Base-by-base conservation (phyloP, 345 rosid species). In the Psidium friedrichsthalianum region DNA sequence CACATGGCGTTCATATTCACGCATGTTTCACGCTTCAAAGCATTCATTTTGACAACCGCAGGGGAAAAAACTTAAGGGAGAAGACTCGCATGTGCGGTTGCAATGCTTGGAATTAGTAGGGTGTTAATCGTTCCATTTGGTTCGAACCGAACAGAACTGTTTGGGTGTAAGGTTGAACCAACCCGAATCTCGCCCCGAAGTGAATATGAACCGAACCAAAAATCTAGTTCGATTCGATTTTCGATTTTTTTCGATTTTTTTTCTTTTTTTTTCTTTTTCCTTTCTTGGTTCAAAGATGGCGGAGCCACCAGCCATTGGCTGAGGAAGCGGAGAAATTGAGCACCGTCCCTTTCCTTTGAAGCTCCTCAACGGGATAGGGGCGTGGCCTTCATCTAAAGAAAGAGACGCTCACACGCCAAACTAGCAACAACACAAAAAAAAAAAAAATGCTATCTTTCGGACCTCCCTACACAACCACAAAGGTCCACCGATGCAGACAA, bases 341-440 rank as follows among this genome's bases (percentile, higher is more conserved):
- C 89, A 92, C 61, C 82, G 51, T 69, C 91, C 91, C 94, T 92
- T 94, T 91, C 93, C 92, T 93, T 91, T 96, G 96, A 96, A 91
- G 93, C 57, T 91, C 93, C 90, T 93, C 92, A 89, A 89, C 93
- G 95, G 95, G 86, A 81, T 93, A 85, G 3, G 96, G 94, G 96
- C 93, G 92, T 94, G 94, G 94, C 96, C 94, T 92, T 89, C 92
- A 92, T 92, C 91, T 88, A 32, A 69, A 32, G 78, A 69, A 32
- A 52, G 82, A 74, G 59, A 20, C 25, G 7, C 52, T 42, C 81
- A 29, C 64, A 29, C 47, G 47, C 81, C 80, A 85, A 56, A 47
- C 86, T 56, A 84, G 32, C 51, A 59, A 51, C 21, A 47, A 47
- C 6, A 36, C 42, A 42, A 36, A 36, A 36, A 36, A 36, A 36